Evolutionary conservation across 148 eudicot genomes (phyloP).

Genomic region (Chenopodium album): DNA sequence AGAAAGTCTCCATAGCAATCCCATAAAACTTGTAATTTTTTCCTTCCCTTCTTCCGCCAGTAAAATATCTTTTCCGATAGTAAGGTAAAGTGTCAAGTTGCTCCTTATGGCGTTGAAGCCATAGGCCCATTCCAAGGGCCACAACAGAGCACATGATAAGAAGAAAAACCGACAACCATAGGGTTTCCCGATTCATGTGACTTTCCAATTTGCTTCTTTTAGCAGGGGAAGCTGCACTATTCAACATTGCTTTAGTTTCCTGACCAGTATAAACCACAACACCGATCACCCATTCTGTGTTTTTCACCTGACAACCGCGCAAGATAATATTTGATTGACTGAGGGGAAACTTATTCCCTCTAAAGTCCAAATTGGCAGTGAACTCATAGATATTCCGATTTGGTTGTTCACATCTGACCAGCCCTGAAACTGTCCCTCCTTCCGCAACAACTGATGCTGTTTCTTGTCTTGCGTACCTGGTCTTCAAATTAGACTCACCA

Average conservation of each 20-base stretch:
- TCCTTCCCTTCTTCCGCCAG: constrained; percentile 42
- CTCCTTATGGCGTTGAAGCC: constrained; percentile 65
- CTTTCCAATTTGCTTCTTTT: constrained; percentile 89
- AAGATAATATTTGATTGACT: constrained; percentile 89
- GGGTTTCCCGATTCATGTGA: constrained; percentile 88
- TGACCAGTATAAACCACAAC: constrained; percentile 96
- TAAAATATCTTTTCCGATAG: constrained; percentile 66
- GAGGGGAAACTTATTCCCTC: constrained; percentile 65
- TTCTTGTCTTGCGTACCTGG: constrained; percentile 95
- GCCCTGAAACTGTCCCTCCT: constrained; percentile 56
- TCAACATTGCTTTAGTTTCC: constrained; percentile 97
- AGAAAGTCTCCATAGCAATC: constrained; percentile 82
- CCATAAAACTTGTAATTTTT: constrained; percentile 73
- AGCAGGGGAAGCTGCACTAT: constrained; percentile 84
- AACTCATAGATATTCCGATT: constrained; percentile 94
- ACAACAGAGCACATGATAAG: constrained; percentile 83
- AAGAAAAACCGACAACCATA: constrained; percentile 88
- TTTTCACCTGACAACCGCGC: constrained; percentile 97
- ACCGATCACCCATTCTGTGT: constrained; percentile 90
- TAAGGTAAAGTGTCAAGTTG: constrained; percentile 86
- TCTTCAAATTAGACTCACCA: constrained; percentile 96
- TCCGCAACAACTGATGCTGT: constrained; percentile 58
- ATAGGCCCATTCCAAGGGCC: constrained; percentile 81
- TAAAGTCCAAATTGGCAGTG: constrained; percentile 84
- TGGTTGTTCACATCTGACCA: constrained; percentile 89